Conservation (phyloP, 148 eudicot species). For the Silene conica region DNA sequence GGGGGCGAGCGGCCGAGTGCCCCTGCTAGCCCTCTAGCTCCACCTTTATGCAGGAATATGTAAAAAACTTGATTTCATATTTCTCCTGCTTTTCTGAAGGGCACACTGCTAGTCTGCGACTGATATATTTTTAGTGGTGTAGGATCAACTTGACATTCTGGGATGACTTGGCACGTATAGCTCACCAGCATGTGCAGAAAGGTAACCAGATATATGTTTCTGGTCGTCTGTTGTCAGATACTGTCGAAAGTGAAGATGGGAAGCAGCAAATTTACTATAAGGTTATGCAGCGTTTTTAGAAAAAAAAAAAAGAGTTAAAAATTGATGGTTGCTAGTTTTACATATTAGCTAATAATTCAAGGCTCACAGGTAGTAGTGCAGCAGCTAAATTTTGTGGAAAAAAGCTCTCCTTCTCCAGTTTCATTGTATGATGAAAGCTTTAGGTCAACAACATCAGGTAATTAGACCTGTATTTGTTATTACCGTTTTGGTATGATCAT, state of each 20-base stretch:
- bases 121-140: slow-evolving; percentile 18
- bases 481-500: slow-evolving; percentile 1
- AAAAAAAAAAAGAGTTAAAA: neutral
- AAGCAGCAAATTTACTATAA: slow-evolving; percentile 68
- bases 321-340: neutral
- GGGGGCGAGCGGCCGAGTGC: too few species aligned
- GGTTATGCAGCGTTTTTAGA: slow-evolving; percentile 31
- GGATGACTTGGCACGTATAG: slow-evolving; percentile 82
- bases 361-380: slow-evolving; percentile 38
- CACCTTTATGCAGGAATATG: neutral
- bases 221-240: slow-evolving; percentile 75
- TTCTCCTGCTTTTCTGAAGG: neutral
- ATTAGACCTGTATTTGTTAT: slow-evolving; percentile 12
- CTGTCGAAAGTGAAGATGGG: slow-evolving; percentile 77
- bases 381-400: slow-evolving; percentile 80
- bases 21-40: too few species aligned
- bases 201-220: slow-evolving; percentile 76
- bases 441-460: slow-evolving; percentile 42
- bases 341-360: neutral
- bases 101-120: neutral
- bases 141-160: slow-evolving; percentile 90
- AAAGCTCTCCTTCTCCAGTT: slow-evolving; percentile 40
- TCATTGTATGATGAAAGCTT: slow-evolving; percentile 55
- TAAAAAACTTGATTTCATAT: neutral
- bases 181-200: slow-evolving; percentile 80